Base-by-base conservation (phyloP, 73 alveolate genomes). In the Durusdinium trenchii region DNA sequence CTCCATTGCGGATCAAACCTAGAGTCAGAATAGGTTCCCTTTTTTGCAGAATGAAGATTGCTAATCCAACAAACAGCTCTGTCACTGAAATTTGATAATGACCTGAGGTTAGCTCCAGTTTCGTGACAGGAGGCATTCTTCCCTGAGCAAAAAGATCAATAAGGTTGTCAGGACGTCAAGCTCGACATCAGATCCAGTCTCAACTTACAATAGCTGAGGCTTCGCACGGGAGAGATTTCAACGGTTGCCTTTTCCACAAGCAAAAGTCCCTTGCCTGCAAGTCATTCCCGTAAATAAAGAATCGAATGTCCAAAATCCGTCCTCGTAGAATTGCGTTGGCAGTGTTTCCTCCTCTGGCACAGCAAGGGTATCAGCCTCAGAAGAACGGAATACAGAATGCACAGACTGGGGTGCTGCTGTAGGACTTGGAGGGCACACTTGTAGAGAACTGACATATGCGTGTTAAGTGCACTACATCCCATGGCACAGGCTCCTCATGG, bases 1-100 rank as follows among this genome's bases (percentile, higher is more conserved):
- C 99, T 94, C 99, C 99, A 94, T 38, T 94, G 99, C 32, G 99
- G 99, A 67, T 94, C 93, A 52, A 94, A 94, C 99, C 99, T 91
- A 18, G 67, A 3, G n/a, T n/a, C n/a, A n/a, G 12, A 14, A 71
- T 0, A 32, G 28, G 46, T 71, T 30, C 83, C 52, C 45, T 3
- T 4, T 32, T 73, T 0, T 10, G 18, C 28, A 40, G 28, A 10
- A 60, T 71, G 85, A 16, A 38, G 2, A 30, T 71, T 26, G 16
- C 47, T 38, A 0, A 32, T 1, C 85, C 85, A 71, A 71, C 42
- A 35, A 71, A 71, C 85, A 1, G 16, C 43, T 1, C 43, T 28
- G 3, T 14, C 47, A 69, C 43, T 23, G 26, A 43, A 47, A 60
- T 43, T 42, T 46, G 43, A 20, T 36, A 23, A 26, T 40, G 3